Percentiles rank a stretch among this genome's conserved stretches.
These are phyloP conservation scores for Phlegmacium glaucopus DNA, from an alignment of 768 basidiomycete species.

Conservation along the genomic window DNA sequence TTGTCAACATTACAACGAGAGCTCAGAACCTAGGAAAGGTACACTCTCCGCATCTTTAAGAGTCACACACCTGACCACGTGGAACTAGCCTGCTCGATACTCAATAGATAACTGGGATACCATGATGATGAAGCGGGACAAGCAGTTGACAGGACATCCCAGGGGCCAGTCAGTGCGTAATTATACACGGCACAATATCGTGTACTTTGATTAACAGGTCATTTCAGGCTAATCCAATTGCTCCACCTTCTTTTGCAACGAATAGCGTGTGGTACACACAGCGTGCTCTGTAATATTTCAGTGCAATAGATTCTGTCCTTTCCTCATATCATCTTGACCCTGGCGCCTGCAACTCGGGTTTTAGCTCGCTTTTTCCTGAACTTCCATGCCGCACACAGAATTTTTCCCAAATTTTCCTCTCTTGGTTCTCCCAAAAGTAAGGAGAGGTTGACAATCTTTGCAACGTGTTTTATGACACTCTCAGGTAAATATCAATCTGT, in stretches of 20 bases:
- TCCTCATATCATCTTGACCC: no score
- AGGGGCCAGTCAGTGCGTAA: constrained; percentile 80
- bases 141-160: constrained; percentile 78
- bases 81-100: constrained; percentile 74
- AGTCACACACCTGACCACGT: background rate
- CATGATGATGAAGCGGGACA: constrained; percentile 95
- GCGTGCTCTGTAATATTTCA: constrained; percentile 31
- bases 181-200: background rate
- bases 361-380: no score
- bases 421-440: no score
- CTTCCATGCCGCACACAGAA: no score
- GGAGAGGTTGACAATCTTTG: no score
- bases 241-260: constrained; percentile 69
- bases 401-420: no score
- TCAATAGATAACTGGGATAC: constrained; percentile 88
- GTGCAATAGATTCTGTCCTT: background rate
- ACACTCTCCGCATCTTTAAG: constrained; percentile 6
- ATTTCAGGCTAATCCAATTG: constrained; percentile 58
- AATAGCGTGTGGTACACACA: constrained; percentile 76
- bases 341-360: no score
- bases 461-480: no score
- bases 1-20: constrained; percentile 73
- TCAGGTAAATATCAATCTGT: no score
- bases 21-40: constrained; percentile 93
- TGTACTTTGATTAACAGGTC: background rate